phyloP scores from a whole-genome alignment of 169 alveolate species.

The Nephromyces sp. region DNA sequence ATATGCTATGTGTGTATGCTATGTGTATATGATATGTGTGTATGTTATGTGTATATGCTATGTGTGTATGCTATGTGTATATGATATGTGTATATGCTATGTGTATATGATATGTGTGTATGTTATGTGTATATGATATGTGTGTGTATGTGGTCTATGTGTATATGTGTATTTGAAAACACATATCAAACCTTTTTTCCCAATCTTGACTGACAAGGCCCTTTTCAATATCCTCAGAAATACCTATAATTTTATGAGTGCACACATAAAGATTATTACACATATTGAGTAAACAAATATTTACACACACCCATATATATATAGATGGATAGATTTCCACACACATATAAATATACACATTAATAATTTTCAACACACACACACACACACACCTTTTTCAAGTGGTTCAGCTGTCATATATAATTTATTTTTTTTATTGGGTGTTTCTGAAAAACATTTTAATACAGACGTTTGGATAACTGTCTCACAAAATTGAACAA shows the following conservation, averaged over 20 bases:
- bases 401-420: slow-evolving; percentile 89
- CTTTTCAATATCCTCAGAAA: slow-evolving; percentile 29
- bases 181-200: slow-evolving; percentile 14
- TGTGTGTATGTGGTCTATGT: not conserved
- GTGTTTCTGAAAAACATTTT: slow-evolving; percentile 90
- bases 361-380: not conserved
- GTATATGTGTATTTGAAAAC: not conserved
- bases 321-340: too few species aligned
- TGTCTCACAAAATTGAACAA: slow-evolving; percentile 89
- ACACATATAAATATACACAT: too few species aligned
- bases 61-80: not conserved
- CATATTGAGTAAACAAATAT: too few species aligned
- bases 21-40: not conserved
- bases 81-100: not conserved
- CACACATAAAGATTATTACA: too few species aligned
- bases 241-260: not conserved
- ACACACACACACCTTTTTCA: slow-evolving; percentile 60
- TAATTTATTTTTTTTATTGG: slow-evolving; percentile 83
- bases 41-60: not conserved
- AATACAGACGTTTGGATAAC: slow-evolving; percentile 89
- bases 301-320: too few species aligned
- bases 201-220: slow-evolving; percentile 21
- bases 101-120: too few species aligned
- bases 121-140: not conserved
- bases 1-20: not conserved